A percentile compares a stretch with the other conserved stretches of the same genome.
Evolutionary conservation across 2,329 filamentous ascomycete genomes (phyloP).

Genomic region (Cryphonectria parasitica): DNA sequence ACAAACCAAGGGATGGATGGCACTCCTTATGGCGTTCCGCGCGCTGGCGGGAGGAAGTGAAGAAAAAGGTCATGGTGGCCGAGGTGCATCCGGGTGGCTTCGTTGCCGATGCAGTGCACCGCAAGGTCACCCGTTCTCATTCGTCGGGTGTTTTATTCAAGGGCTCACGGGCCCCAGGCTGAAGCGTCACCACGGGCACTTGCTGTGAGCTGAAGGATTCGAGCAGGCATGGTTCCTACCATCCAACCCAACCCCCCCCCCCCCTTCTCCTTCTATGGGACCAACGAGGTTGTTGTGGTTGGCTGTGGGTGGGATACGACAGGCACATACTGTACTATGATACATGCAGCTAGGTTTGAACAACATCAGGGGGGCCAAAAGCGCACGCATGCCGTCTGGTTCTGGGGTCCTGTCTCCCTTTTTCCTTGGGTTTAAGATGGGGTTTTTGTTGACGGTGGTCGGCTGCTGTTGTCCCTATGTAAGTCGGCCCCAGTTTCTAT

Average conservation of each 20-base stretch:
- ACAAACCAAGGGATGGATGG: background rate
- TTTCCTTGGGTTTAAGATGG: background rate
- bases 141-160: constrained; percentile 1
- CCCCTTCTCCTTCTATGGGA: background rate
- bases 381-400: background rate
- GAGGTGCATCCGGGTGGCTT: constrained; percentile 1
- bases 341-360: background rate
- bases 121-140: background rate
- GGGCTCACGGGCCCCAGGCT: constrained; percentile 5
- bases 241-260: background rate
- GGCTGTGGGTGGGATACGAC: background rate
- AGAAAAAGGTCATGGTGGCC: background rate
- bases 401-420: background rate
- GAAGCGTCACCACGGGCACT: background rate
- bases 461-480: background rate
- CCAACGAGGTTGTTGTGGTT: constrained; percentile 7
- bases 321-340: background rate
- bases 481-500: background rate
- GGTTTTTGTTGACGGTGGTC: background rate
- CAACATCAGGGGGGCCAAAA: background rate
- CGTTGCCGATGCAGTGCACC: background rate
- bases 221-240: background rate
- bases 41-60: background rate
- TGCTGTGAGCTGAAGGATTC: background rate
- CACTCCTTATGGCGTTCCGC: background rate